Base-by-base conservation (phyloP, 768 basidiomycete genomes). In the Tricholoma sp. region DNA sequence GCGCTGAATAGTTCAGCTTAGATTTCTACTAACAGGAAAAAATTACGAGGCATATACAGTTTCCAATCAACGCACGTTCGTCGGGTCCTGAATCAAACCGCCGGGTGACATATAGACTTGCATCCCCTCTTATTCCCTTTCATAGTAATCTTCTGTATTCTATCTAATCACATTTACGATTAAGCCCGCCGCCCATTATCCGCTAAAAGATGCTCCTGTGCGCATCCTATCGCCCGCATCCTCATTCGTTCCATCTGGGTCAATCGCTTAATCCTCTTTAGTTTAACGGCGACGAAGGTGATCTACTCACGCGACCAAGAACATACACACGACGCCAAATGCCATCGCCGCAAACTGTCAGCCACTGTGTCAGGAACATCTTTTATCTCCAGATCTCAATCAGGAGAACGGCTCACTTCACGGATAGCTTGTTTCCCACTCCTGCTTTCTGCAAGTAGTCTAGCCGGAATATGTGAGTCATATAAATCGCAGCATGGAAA, bases 321-420 rank as follows among this genome's bases (percentile, higher is more conserved):
- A 87, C 93, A 96, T 96, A 77, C 92, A 94, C 66, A 81, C 68
- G 62, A 95, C 93, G 31, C 93, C 93, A 69, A 96, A 81, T 49
- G 83, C 83, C 93, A 96, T 95, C 57, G 92, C 93, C 57, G 79
- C 87, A 73, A 95, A 94, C 92, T 95, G 70, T 59, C 61, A 70
- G 59, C 48, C 33, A 42, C 34, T n/a, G 32, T 51, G 54, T 47
- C 55, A 50, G 55, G 48, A 55, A 57, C 47, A 49, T 33, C 24
- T 4, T 53, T 33, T 29, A 17, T 53, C 39, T 6, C 31, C 32
- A 12, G 39, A 55, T 61, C 52, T 39, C 28, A 45, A 51, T 55
- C 45, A 49, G 24, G 44, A 41, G 47, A 53, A 55, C 28, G 29
- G 68, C 81, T 66, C 68, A 86, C 91, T 86, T 97, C 94, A 41